phyloP scores from a whole-genome alignment of 164 flowering plant genomes.

The Amborella trichopoda region DNA sequence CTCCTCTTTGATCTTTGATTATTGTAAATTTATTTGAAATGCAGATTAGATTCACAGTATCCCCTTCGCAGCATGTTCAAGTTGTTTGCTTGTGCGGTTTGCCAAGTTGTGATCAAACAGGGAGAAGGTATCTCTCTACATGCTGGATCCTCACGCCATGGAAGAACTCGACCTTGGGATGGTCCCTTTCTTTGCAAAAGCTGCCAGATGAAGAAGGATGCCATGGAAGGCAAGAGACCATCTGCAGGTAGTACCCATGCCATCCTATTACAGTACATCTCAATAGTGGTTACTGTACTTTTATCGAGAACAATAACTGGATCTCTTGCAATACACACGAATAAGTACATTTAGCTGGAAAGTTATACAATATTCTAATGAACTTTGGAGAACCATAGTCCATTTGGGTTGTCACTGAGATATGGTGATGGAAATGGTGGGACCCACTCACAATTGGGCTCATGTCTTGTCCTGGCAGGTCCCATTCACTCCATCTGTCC shows the following conservation, averaged over 20 bases:
- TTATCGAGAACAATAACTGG: too few species aligned
- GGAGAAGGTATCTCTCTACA: slow-evolving; percentile 91
- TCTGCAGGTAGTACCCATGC: slow-evolving; percentile 42
- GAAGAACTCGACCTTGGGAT: slow-evolving; percentile 84
- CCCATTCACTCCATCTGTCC: too few species aligned
- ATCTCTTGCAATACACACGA: neutral
- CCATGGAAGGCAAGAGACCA: slow-evolving; percentile 95
- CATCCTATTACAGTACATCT: neutral
- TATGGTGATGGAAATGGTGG: too few species aligned
- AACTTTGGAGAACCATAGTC: too few species aligned
- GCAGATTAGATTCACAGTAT: slow-evolving; percentile 85
- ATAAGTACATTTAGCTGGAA: too few species aligned
- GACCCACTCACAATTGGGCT: too few species aligned
- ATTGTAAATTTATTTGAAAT: slow-evolving; percentile 10
- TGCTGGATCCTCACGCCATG: slow-evolving; percentile 38
- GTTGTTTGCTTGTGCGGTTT: slow-evolving; percentile 88
- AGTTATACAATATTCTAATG: too few species aligned
- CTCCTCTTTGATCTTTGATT: neutral
- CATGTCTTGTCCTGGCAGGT: too few species aligned
- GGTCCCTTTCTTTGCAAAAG: slow-evolving; percentile 91
- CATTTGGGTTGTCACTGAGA: too few species aligned
- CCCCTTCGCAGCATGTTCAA: slow-evolving; percentile 96
- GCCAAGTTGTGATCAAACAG: slow-evolving; percentile 84
- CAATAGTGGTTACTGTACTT: too few species aligned
- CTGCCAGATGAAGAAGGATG: slow-evolving; percentile 92